phyloP scores from a whole-genome alignment of 768 basidiomycete species.

The Rubroboletus pulcherrimus region DNA sequence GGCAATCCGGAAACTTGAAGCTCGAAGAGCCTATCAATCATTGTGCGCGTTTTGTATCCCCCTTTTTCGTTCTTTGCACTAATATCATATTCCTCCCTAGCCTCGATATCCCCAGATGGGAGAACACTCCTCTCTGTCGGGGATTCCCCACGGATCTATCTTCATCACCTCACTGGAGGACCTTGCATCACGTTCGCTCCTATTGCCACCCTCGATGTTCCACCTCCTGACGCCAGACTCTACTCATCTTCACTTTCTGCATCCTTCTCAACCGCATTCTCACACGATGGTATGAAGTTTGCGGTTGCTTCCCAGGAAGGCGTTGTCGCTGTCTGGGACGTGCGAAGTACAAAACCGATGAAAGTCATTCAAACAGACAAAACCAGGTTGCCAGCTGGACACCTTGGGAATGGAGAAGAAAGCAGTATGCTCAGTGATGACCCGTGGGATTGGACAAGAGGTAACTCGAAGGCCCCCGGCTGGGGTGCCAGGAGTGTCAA shows the following conservation, averaged over 20 bases:
- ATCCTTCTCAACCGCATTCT: constrained; percentile 79
- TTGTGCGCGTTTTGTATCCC: constrained; percentile 44
- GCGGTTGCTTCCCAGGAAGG: constrained; percentile 84
- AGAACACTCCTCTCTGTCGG: constrained; percentile 85
- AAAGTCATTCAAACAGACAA: constrained; percentile 62
- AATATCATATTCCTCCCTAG: constrained; percentile 37
- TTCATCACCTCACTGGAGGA: constrained; percentile 74
- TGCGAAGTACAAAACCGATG: constrained; percentile 66
- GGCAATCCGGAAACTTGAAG: constrained; percentile 49
- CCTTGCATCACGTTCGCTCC: constrained; percentile 56
- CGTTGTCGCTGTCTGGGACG: constrained; percentile 78
- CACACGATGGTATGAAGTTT: constrained; percentile 70
- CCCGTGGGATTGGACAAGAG: constrained; percentile 65
- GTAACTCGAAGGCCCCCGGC: constrained; percentile 58
- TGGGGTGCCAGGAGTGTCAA: constrained; percentile 88
- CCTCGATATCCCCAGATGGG: constrained; percentile 87
- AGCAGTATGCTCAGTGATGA: constrained; percentile 59
- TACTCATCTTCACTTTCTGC: constrained; percentile 52
- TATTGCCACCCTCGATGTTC: constrained; percentile 66
- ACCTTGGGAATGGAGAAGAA: constrained; percentile 36
- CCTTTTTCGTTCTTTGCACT: constrained; percentile 3
- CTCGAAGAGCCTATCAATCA: constrained; percentile 78
- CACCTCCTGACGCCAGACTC: constrained; percentile 46
- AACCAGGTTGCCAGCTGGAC: constrained; percentile 28
- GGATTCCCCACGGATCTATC: constrained; percentile 81